A percentile compares a stretch with the other conserved stretches of the same genome.
Evolutionary conservation across 306 rosid species (phyloP).

Genomic region (Vigna unguiculata): DNA sequence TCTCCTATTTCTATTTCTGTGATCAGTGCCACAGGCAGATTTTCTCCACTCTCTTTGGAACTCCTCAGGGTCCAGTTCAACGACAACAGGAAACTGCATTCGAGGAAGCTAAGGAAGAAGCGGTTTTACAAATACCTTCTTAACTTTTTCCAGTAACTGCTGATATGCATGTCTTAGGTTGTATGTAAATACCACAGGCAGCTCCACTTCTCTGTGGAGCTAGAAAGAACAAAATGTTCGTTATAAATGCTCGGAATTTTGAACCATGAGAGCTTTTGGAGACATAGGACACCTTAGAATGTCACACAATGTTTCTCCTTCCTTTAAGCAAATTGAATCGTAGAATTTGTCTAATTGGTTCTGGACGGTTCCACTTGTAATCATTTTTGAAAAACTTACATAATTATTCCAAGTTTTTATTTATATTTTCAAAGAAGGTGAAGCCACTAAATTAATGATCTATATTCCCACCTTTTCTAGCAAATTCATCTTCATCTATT

Average conservation of each 20-base stretch:
- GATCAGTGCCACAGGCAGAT: conserved; percentile 82
- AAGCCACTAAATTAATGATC: neutral
- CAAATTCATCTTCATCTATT: neutral
- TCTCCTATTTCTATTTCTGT: conserved; percentile 84
- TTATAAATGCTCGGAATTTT: conserved; percentile 30
- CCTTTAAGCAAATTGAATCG: neutral
- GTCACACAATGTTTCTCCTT: neutral
- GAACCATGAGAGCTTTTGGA: conserved; percentile 45
- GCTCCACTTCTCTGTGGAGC: conserved; percentile 55
- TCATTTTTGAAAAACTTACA: conserved; percentile 1
- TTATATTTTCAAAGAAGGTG: neutral
- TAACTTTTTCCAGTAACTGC: conserved; percentile 31
- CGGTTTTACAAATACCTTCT: conserved; percentile 41
- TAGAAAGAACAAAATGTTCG: conserved; percentile 43
- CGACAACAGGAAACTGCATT: conserved; percentile 46
- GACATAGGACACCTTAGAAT: conserved; percentile 39
- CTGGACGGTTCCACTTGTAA: neutral
- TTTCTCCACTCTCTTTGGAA: conserved; percentile 77
- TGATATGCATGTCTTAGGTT: conserved; percentile 40
- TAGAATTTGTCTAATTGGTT: neutral
- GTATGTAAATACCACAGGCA: conserved; percentile 71
- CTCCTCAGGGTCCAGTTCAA: conserved; percentile 71
- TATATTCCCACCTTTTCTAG: neutral
- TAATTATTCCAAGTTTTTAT: neutral
- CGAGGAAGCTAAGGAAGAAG: conserved; percentile 47